Evolutionary conservation across 2,329 filamentous ascomycete species (phyloP).

Genomic region (Fusarium sp.): DNA sequence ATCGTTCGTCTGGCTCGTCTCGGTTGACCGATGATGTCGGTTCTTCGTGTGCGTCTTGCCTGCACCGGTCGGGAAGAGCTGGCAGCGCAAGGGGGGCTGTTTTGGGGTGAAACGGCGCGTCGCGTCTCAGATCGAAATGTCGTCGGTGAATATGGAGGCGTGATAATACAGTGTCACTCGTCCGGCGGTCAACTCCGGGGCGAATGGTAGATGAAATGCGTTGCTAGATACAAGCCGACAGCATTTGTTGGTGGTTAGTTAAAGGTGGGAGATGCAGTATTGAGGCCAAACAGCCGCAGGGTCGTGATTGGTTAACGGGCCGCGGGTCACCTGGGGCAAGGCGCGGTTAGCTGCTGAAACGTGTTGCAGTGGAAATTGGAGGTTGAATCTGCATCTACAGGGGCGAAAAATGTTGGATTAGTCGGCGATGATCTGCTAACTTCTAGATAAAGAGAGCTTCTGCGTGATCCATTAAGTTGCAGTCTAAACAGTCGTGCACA

Average conservation of each 20-base stretch:
- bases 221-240: constrained; percentile 39
- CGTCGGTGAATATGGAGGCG: constrained; percentile 30
- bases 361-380: constrained; percentile 16
- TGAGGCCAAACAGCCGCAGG: constrained; percentile 44
- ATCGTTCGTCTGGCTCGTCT: constrained; percentile 24
- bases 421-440: background rate
- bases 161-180: constrained; percentile 26
- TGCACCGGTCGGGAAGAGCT: constrained; percentile 27
- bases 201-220: constrained; percentile 39
- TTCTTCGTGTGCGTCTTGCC: constrained; percentile 36
- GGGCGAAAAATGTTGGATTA: constrained; percentile 3
- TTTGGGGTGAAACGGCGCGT: constrained; percentile 30
- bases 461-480: background rate
- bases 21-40: constrained; percentile 14
- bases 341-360: constrained; percentile 44
- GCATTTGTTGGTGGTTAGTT: constrained; percentile 40
- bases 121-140: constrained; percentile 26
- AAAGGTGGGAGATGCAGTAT: constrained; percentile 47
- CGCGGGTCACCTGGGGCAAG: constrained; percentile 36
- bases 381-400: constrained; percentile 12
- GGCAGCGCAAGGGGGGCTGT: constrained; percentile 29
- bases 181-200: constrained; percentile 43
- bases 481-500: background rate
- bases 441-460: background rate
- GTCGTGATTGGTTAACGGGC: constrained; percentile 45